Conservation (phyloP, 495 filamentous ascomycete species). For the Darksidea phi region DNA sequence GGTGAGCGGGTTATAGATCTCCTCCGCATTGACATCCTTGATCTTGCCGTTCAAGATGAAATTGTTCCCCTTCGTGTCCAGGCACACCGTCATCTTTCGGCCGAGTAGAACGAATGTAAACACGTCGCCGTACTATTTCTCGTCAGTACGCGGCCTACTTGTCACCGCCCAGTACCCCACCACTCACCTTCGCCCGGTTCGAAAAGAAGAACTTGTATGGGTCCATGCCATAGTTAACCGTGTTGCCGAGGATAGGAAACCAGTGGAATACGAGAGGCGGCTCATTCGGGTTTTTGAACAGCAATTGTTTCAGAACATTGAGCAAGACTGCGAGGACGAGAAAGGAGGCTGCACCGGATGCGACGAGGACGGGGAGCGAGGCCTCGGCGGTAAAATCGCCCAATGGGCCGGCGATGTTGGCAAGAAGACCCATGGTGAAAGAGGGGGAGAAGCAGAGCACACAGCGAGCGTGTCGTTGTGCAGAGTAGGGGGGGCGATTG, state of each 20-base stretch:
- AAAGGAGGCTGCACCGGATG: constrained; percentile 32
- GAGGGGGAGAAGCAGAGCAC: background rate
- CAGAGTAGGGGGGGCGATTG: constrained; percentile 1
- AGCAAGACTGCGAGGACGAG: constrained; percentile 29
- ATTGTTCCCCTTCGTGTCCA: constrained; percentile 62
- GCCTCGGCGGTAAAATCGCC: constrained; percentile 19
- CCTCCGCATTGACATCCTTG: constrained; percentile 62
- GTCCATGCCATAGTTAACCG: constrained; percentile 64
- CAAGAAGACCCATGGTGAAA: constrained; percentile 31
- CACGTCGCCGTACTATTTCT: constrained; percentile 59
- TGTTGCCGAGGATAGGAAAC: constrained; percentile 63
- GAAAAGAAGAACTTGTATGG: constrained; percentile 61
- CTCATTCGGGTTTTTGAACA: constrained; percentile 50
- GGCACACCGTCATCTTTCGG: constrained; percentile 60
- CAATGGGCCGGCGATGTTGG: constrained; percentile 30
- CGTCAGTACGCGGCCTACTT: background rate
- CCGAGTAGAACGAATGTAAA: constrained; percentile 66
- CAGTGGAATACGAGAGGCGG: constrained; percentile 66
- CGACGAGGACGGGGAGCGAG: constrained; percentile 21
- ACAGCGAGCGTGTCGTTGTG: background rate
- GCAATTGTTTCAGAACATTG: constrained; percentile 46
- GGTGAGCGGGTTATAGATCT: constrained; percentile 61
- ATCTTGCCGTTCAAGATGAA: constrained; percentile 64
- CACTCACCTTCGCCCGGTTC: constrained; percentile 49
- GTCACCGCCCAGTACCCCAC: background rate